phyloP scores from a whole-genome alignment of 31 red algal genomes.

The Asparagopsis taxiformis region DNA sequence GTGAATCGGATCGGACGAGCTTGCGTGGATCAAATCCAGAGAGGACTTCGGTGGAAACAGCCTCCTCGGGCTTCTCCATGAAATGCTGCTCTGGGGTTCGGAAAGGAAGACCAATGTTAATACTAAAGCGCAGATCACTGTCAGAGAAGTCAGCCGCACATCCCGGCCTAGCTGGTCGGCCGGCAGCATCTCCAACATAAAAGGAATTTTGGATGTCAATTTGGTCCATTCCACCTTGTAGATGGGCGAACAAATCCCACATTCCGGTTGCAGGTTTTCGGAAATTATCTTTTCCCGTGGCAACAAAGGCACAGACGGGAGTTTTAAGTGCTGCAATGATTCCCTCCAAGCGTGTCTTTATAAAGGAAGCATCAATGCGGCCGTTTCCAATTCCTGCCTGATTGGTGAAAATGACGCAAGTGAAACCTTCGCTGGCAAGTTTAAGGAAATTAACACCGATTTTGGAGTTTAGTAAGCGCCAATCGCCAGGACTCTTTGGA shows the following conservation, averaged over 20 bases:
- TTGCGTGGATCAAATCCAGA: conserved; percentile 53
- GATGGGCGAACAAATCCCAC: conserved; percentile 58
- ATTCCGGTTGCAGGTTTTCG: conserved; percentile 72
- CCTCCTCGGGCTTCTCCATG: conserved; percentile 15
- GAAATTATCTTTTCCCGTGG: conserved; percentile 56
- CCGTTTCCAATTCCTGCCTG: conserved; percentile 64
- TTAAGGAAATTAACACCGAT: conserved; percentile 8
- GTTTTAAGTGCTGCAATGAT: conserved; percentile 33
- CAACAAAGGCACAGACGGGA: conserved; percentile 40
- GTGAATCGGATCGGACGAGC: conserved; percentile 1
- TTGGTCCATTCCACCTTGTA: conserved; percentile 3
- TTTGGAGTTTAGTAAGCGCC: conserved; percentile 35
- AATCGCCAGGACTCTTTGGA: conserved; percentile 48
- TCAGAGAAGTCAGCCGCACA: conserved; percentile 56
- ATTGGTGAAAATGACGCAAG: conserved; percentile 71
- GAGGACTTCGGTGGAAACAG: conserved; percentile 9
- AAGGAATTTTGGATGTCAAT: conserved; percentile 35
- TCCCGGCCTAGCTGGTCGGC: conserved; percentile 23
- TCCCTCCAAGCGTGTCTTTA: conserved; percentile 39
- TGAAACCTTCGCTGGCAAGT: conserved; percentile 29
- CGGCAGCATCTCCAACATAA: conserved; percentile 77
- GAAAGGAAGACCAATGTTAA: conserved; percentile 73
- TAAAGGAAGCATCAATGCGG: conserved; percentile 26
- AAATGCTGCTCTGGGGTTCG: conserved; percentile 69
- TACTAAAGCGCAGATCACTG: conserved; percentile 58